Evolutionary conservation across 2,329 filamentous ascomycete species (phyloP).

Genomic region (Trichoderma endophyticum): DNA sequence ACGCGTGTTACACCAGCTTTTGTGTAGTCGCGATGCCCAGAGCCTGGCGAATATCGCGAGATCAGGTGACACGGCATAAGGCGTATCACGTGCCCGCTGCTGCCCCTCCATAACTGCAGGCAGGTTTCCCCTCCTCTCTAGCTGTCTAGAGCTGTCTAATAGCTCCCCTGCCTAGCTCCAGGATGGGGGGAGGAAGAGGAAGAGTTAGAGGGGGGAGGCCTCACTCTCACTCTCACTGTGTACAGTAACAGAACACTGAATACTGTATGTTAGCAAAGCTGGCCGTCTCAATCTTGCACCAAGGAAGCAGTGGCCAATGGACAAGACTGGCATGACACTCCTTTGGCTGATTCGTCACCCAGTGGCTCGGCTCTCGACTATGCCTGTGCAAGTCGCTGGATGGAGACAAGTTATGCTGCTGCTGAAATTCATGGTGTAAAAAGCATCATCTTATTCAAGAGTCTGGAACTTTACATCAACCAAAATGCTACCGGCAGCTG

Average conservation of each 20-base stretch:
- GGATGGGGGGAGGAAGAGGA: not conserved
- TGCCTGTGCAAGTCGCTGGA: not conserved
- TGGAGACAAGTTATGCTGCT: not conserved
- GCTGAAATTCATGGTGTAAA: not conserved
- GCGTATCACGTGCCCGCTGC: not conserved
- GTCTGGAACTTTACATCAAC: not conserved
- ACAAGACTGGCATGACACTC: not conserved
- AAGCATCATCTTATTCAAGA: not conserved
- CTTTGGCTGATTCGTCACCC: not conserved
- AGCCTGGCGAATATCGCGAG: slow-evolving; percentile 5
- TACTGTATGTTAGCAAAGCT: not conserved
- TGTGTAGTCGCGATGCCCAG: not conserved
- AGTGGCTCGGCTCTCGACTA: not conserved
- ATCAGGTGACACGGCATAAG: slow-evolving; percentile 13
- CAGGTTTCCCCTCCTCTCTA: not conserved
- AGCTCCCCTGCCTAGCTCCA: not conserved
- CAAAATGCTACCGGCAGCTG: not conserved
- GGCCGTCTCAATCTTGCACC: not conserved
- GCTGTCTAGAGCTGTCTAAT: not conserved
- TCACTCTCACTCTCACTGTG: not conserved
- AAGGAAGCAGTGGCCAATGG: not conserved
- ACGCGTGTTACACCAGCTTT: slow-evolving; percentile 2
- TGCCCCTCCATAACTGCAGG: not conserved
- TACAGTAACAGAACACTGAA: not conserved
- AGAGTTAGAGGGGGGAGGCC: not conserved